Evolutionary conservation across 495 filamentous ascomycete genomes (phyloP).

Genomic region (Penicillium bovifimosum): DNA sequence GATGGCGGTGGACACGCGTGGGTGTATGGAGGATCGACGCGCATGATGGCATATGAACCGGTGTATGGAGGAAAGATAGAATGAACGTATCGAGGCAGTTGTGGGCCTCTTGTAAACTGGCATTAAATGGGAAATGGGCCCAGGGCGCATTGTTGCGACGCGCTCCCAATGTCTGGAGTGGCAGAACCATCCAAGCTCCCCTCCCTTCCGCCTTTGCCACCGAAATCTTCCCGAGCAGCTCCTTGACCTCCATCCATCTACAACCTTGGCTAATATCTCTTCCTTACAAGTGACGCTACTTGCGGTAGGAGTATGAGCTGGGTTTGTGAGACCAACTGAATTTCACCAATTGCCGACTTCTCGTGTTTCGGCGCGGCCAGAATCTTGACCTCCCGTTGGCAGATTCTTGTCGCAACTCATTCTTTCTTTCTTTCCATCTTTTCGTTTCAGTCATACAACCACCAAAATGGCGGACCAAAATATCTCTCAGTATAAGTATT

Average conservation of each 20-base stretch:
- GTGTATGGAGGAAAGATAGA: constrained; percentile 20
- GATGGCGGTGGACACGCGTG: constrained; percentile 12
- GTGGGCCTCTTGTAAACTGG: neutral
- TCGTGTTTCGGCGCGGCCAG: constrained; percentile 14
- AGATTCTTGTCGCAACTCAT: constrained; percentile 30
- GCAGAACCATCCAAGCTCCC: constrained; percentile 25
- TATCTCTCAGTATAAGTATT: constrained; percentile 98
- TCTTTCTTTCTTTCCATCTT: constrained; percentile 14
- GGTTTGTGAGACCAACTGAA: constrained; percentile 36
- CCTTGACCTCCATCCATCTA: constrained; percentile 10
- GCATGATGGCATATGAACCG: constrained; percentile 34
- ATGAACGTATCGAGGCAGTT: neutral
- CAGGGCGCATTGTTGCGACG: constrained; percentile 25
- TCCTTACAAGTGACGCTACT: constrained; percentile 23
- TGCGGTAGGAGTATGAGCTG: constrained; percentile 39
- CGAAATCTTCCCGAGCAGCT: constrained; percentile 37
- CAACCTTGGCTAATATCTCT: constrained; percentile 30
- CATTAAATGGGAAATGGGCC: constrained; percentile 11
- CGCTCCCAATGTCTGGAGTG: constrained; percentile 1
- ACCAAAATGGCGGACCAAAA: constrained; percentile 82
- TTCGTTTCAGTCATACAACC: constrained; percentile 9
- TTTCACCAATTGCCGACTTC: constrained; percentile 19
- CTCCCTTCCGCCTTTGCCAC: constrained; percentile 40
- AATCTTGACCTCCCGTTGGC: constrained; percentile 32
- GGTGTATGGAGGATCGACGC: constrained; percentile 18